Evolutionary conservation across 345 rosid genomes (phyloP).

Genomic region (Syzygium oleosum): DNA sequence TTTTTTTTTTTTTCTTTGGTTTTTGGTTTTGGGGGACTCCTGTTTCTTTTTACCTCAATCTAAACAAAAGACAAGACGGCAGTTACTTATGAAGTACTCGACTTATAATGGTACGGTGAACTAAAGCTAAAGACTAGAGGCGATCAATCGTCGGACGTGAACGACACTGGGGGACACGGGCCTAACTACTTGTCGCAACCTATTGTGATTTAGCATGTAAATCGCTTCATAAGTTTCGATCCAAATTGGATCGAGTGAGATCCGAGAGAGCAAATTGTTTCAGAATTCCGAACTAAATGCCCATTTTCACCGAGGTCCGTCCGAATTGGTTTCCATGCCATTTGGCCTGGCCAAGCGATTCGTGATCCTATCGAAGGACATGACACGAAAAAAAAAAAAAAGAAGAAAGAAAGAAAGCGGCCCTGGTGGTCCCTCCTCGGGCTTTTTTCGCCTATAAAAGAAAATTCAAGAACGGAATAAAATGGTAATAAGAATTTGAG

Average conservation of each 20-base stretch:
- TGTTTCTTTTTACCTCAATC: background rate
- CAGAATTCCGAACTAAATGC: background rate
- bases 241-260: no score
- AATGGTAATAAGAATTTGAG: background rate
- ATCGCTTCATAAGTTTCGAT: background rate
- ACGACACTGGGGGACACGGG: no score
- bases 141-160: background rate
- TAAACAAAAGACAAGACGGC: background rate
- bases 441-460: background rate
- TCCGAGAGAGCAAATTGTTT: background rate
- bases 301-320: background rate
- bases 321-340: background rate
- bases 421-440: background rate
- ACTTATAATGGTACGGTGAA: background rate
- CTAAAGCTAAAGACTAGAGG: background rate
- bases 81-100: background rate
- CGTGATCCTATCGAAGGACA: background rate
- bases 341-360: background rate
- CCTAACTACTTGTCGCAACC: no score
- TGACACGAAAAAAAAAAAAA: background rate
- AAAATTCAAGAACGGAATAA: background rate
- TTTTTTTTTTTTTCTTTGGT: no score
- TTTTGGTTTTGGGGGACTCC: background rate
- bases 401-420: background rate
- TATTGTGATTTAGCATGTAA: no score